Base-by-base conservation (phyloP, 306 rosid genomes). In the Medicago ruthenica region DNA sequence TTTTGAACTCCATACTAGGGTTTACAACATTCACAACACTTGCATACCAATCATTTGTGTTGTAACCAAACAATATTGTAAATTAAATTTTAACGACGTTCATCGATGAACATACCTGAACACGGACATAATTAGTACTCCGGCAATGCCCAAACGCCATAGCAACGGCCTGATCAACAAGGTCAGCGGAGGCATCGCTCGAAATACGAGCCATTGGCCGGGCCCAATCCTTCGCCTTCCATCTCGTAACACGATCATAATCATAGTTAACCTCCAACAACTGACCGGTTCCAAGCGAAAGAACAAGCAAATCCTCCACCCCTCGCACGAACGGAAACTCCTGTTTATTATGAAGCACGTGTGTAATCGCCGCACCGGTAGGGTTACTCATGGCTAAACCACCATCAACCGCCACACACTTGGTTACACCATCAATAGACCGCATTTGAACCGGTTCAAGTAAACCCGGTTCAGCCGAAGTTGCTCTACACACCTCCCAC, bases 311-410 rank as follows among this genome's bases (percentile, higher is more conserved):
- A 85, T 96, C 99, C 88, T 96, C 97, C 7, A 96, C 99, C 4
- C 99, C 99, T 12, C 99, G 88, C 84, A 96, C 99, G 82, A 92
- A 92, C 48, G 99, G 99, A 42, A 96, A 96, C 78, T 96, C 99
- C 78, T 96, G 96, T 76, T 92, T 96, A 86, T 96, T 96, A 76
- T 96, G 99, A 18, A 96, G 93, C 83, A 96, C 99, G 86, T 96
- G 99, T 76, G 99, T 96, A 40, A 96, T 96, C 3, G 99, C 99
- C 4, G 97, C 96, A 8, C 91, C 89, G 2, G 99, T 83, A 1
- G 99, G 99, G 85, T 96, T 95, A 63, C 91, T 88, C 99, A 92
- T 96, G 15, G 91, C 91, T 51, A 96, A 76, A 8, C 97, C 98
- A 31, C 97, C 98, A 64, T 96, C 98, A 9, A 96, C 86, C 7